These are phyloP conservation scores for Asterionellopsis glacialis DNA, from an alignment of 108 stramenopile species.

Conservation along the genomic window DNA sequence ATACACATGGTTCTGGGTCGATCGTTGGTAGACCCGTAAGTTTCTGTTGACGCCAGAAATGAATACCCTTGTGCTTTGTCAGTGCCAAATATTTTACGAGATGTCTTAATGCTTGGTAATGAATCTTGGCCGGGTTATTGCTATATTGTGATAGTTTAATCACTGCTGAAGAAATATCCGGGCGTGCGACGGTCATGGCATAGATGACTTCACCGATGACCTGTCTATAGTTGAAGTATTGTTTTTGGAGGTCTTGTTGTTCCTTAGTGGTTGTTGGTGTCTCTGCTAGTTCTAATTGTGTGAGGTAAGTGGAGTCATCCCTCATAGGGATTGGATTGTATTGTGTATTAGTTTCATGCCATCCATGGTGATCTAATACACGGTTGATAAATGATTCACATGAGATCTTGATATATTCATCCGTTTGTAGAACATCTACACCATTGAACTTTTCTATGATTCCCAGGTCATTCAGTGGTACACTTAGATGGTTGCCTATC, in stretches of 20 bases:
- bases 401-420: slow-evolving; percentile 21
- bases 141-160: too few relatives aligned
- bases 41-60: slow-evolving; percentile 28
- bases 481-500: slow-evolving; percentile 2
- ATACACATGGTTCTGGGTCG: background rate
- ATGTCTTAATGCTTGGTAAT: too few relatives aligned
- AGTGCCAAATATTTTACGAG: slow-evolving; percentile 17
- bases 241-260: background rate
- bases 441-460: slow-evolving; percentile 24
- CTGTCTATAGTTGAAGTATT: too few relatives aligned
- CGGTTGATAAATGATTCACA: slow-evolving; percentile 24
- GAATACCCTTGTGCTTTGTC: slow-evolving; percentile 11
- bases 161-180: too few relatives aligned
- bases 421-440: slow-evolving; percentile 23
- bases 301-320: slow-evolving; percentile 4
- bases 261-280: background rate
- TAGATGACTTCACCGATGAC: too few relatives aligned
- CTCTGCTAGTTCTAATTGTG: background rate
- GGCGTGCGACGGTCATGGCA: too few relatives aligned
- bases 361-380: too few relatives aligned
- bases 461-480: too few relatives aligned
- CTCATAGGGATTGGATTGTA: too few relatives aligned
- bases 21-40: too few relatives aligned
- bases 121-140: too few relatives aligned
- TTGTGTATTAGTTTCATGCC: too few relatives aligned